Conservation (phyloP, 139 green algal species). For the Volvox africanus region DNA sequence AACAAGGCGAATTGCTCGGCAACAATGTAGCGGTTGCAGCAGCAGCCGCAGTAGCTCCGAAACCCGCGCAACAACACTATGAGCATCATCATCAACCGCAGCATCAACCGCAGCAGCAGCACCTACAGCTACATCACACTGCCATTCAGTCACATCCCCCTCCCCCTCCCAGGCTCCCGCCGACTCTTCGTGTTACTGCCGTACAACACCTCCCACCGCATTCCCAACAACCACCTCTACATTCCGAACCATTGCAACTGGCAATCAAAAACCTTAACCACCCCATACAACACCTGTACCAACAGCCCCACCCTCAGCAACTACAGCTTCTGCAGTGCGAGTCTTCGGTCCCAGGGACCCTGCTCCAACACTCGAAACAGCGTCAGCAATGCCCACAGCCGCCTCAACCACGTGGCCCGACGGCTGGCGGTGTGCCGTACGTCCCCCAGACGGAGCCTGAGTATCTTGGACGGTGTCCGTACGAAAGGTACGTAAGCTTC, state of each 20-base stretch:
- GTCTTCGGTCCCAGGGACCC: no score
- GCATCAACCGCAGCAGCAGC: background rate
- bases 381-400: background rate
- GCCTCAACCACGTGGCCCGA: background rate
- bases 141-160: no score
- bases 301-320: background rate
- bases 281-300: no score
- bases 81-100: background rate
- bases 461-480: constrained; percentile 22
- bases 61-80: background rate
- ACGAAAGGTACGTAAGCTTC: background rate
- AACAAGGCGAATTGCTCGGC: no score
- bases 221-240: no score
- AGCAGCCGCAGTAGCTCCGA: background rate
- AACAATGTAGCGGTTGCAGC: background rate
- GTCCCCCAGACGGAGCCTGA: background rate
- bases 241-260: no score
- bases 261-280: no score
- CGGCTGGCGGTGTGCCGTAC: background rate
- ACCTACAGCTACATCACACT: background rate
- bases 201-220: no score
- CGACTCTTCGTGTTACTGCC: no score
- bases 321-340: background rate
- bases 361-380: background rate
- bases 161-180: no score